Evolutionary conservation across 148 eudicot species (phyloP).

Genomic region (Fagopyrum esculentum): DNA sequence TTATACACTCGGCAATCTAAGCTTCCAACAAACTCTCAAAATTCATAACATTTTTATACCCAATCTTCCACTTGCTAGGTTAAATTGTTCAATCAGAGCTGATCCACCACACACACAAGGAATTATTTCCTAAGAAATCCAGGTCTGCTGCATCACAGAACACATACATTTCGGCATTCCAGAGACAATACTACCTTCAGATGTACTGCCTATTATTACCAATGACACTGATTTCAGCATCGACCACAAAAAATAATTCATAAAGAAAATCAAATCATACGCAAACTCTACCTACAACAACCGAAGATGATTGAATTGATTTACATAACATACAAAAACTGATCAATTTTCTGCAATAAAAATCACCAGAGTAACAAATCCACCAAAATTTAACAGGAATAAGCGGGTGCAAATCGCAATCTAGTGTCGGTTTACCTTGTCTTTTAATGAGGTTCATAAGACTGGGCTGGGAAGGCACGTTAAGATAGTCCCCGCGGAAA

Average conservation of each 20-base stretch:
- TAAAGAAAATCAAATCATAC: neutral
- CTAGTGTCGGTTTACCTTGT: conserved; percentile 47
- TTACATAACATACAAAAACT: neutral
- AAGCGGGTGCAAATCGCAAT: neutral
- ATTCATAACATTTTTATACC: neutral
- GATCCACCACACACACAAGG: neutral
- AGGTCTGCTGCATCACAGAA: neutral
- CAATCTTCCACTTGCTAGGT: neutral
- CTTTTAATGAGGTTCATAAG: conserved; percentile 67
- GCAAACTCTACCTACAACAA: neutral
- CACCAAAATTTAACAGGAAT: neutral
- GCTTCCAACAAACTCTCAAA: neutral
- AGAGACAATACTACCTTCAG: neutral
- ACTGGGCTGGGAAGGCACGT: conserved; percentile 50
- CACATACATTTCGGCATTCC: neutral
- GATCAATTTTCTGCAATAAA: neutral
- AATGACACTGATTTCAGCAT: neutral
- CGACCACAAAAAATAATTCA: neutral
- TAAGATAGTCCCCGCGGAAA: conserved; percentile 63
- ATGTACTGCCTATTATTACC: neutral
- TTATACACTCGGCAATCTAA: neutral
- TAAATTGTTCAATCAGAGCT: neutral
- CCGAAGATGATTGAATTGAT: neutral
- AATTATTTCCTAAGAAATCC: neutral
- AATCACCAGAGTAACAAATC: neutral